Evolutionary conservation across 352 stramenopile species (phyloP).

Genomic region (Pythium chondricola): DNA sequence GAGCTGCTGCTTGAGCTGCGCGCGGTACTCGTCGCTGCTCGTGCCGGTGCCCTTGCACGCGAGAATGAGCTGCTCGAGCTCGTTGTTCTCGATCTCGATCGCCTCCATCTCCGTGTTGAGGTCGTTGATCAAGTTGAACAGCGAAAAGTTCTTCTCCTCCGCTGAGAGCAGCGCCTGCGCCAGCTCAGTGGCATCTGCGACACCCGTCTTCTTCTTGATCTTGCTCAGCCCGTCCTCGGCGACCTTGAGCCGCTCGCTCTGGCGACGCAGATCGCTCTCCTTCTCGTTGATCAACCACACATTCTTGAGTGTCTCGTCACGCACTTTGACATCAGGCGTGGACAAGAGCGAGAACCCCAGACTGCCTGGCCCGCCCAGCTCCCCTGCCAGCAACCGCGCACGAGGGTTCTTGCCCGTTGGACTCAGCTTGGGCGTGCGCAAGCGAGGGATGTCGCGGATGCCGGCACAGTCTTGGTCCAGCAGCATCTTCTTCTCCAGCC

Average conservation of each 20-base stretch:
- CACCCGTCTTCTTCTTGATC: slow-evolving; percentile 86
- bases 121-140: slow-evolving; percentile 94
- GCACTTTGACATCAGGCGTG: slow-evolving; percentile 62
- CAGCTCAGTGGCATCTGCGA: slow-evolving; percentile 79
- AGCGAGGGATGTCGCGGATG: slow-evolving; percentile 66
- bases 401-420: slow-evolving; percentile 24
- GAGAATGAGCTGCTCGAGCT: slow-evolving; percentile 50
- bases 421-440: slow-evolving; percentile 60
- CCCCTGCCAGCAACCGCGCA: slow-evolving; percentile 1
- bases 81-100: slow-evolving; percentile 83
- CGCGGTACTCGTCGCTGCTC: slow-evolving; percentile 47
- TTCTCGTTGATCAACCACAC: slow-evolving; percentile 73
- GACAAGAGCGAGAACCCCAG: slow-evolving; percentile 52
- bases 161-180: slow-evolving; percentile 78
- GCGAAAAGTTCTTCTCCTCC: slow-evolving; percentile 93
- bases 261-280: slow-evolving; percentile 60
- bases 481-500: slow-evolving; percentile 73
- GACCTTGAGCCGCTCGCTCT: slow-evolving; percentile 56
- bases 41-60: slow-evolving; percentile 52
- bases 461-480: slow-evolving; percentile 80
- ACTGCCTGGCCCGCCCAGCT: slow-evolving; percentile 14
- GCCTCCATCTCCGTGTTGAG: slow-evolving; percentile 89
- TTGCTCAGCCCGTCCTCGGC: slow-evolving; percentile 82
- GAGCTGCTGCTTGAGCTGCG: slow-evolving; percentile 60
- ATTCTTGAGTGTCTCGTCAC: slow-evolving; percentile 72